These are phyloP conservation scores for Metarhizium anisopliae DNA, from an alignment of 2,329 filamentous ascomycete species.

Conservation along the genomic window DNA sequence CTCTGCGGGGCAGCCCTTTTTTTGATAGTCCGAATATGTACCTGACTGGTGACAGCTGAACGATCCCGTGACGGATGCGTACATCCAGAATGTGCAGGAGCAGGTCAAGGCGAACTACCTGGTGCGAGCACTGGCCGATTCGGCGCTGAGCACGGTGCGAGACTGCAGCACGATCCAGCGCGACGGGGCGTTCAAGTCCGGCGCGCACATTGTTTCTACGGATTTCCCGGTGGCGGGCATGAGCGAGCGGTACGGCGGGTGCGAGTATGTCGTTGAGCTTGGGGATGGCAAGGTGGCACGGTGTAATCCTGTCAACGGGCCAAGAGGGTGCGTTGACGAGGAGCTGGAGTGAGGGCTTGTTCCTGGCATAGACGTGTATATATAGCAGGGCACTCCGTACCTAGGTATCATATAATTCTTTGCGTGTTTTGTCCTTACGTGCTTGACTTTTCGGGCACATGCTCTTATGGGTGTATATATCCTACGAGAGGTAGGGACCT, in stretches of 20 bases:
- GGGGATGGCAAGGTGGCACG: slow-evolving; percentile 14
- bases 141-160: slow-evolving; percentile 32
- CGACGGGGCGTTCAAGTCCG: slow-evolving; percentile 27
- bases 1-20: no score
- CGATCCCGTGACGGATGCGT: slow-evolving; percentile 24
- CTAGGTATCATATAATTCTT: no score
- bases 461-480: no score
- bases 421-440: no score
- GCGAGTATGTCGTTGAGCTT: slow-evolving; percentile 29
- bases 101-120: slow-evolving; percentile 37
- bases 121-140: slow-evolving; percentile 38
- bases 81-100: slow-evolving; percentile 30
- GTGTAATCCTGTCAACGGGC: slow-evolving; percentile 22
- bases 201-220: slow-evolving; percentile 40
- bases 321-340: slow-evolving; percentile 10
- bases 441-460: no score
- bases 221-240: slow-evolving; percentile 38
- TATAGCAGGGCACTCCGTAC: no score
- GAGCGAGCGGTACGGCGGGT: slow-evolving; percentile 32
- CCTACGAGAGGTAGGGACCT: no score
- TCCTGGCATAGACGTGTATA: no score
- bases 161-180: slow-evolving; percentile 26
- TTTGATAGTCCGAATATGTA: no score
- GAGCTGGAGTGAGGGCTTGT: slow-evolving; percentile 3
- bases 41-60: slow-evolving; percentile 26